A percentile compares a stretch with the other conserved stretches of the same genome.
These are phyloP conservation scores for Nicotiana paniculata DNA, from an alignment of 257 asterid genomes.

Conservation along the genomic window DNA sequence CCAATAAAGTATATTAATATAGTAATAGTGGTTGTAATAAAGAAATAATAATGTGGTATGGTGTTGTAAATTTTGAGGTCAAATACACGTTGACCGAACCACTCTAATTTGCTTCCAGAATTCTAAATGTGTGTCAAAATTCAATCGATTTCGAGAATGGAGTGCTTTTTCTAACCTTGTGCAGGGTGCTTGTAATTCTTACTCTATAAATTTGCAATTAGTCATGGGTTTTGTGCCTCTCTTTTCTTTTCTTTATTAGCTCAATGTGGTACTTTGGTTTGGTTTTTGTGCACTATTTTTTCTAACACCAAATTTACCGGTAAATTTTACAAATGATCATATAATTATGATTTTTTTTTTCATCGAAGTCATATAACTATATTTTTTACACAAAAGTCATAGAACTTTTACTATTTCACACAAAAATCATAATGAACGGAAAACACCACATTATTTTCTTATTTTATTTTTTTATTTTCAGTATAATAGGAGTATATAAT, in stretches of 20 bases:
- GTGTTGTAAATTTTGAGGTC: constrained; percentile 12
- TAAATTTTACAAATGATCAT: no score
- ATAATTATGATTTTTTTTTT: no score
- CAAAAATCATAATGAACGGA: no score
- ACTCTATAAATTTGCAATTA: constrained; percentile 10
- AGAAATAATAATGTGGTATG: background rate
- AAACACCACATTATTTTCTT: no score
- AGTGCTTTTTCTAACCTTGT: constrained; percentile 17
- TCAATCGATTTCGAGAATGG: background rate
- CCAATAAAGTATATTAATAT: background rate
- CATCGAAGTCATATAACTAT: no score
- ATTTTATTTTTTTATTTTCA: no score
- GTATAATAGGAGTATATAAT: no score
- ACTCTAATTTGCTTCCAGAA: background rate
- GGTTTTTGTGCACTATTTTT: constrained; percentile 26
- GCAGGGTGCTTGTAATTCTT: constrained; percentile 25
- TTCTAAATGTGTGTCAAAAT: constrained; percentile 5
- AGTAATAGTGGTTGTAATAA: background rate
- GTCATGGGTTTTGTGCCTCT: constrained; percentile 41
- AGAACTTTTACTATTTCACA: no score
- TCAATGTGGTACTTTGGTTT: background rate
- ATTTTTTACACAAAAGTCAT: no score
- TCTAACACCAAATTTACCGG: constrained; percentile 3
- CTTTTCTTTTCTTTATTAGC: constrained; percentile 5
- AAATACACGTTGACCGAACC: constrained; percentile 38